phyloP scores from a whole-genome alignment of 305 asterid species.

The Fraxinus sp. region DNA sequence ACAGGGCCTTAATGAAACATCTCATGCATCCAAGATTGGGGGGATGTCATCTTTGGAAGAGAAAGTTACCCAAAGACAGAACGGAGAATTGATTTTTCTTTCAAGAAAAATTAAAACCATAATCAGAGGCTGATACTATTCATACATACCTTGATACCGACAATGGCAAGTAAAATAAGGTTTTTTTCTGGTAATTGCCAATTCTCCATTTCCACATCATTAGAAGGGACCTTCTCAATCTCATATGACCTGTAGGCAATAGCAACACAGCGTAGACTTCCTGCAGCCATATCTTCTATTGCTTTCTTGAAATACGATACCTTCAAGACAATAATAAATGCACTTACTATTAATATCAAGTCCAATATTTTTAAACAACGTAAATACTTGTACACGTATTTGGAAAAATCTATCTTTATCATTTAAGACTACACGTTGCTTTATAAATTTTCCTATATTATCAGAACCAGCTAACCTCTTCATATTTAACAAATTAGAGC shows the following conservation, averaged over 20 bases:
- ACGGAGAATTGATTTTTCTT: not conserved
- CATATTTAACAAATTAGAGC: not conserved
- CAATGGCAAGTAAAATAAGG: constrained; percentile 78
- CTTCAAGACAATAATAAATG: constrained; percentile 40
- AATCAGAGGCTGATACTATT: not conserved
- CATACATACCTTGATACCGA: constrained; percentile 78
- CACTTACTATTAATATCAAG: constrained; percentile 14
- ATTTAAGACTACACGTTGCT: not conserved
- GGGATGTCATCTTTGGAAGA: not conserved
- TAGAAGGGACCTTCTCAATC: constrained; percentile 57
- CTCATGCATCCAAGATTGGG: not conserved
- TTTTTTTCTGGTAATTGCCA: constrained; percentile 84
- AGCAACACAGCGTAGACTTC: constrained; percentile 91
- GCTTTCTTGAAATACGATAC: constrained; percentile 49
- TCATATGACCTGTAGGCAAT: constrained; percentile 58
- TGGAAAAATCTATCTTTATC: not conserved
- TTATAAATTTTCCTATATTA: not conserved
- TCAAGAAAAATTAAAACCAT: not conserved
- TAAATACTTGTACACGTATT: not conserved
- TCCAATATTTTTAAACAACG: not conserved
- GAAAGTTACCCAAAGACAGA: constrained; percentile 6
- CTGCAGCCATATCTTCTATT: constrained; percentile 78
- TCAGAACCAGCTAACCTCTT: constrained; percentile 1
- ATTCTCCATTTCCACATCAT: constrained; percentile 61
- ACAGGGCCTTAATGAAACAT: not conserved